Evolutionary conservation across 2,329 filamentous ascomycete genomes (phyloP), one percentile per base, ranked within the genome.

Genomic region (Elsinoe ampelina): DNA sequence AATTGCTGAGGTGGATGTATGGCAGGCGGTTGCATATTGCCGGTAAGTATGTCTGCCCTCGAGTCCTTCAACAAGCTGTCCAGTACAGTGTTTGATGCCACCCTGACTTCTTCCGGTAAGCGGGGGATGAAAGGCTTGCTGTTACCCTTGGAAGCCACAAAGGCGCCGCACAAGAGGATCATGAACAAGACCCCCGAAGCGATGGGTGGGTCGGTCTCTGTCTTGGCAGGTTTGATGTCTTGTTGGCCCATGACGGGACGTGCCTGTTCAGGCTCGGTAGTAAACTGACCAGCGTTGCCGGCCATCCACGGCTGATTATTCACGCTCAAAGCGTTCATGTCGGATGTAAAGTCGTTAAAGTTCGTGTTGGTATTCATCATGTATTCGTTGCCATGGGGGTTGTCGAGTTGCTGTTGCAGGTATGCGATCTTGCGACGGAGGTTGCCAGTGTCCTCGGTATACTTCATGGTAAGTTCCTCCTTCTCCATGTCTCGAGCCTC

Each of bases 81-180:
- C 57, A 93, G 81, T 17, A 93, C 80, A 17, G 84, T 82, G 52
- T 87, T 85, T 12, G 88, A 89, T 39, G 87, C 87, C 61, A 82
- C 85, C 59, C 87, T 85, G 57, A 93, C 83, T 64, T 92, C 87
- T 57, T 92, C 86, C 35, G 89, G 86, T 68, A 92, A 85, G 57
- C 81, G 81, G 52, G 87, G 87, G 63, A 95, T 84, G 63, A 83
- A 82, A 38, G 84, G 82, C 41, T 71, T 63, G 3, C 72, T 64
- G n/a, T 80, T 75, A 13, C 84, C 78, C 73, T 91, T 95, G 32
- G 92, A 96, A 60, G 93, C 86, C 64, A 97, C 90, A 68, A 96
- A 95, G 55, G 93, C 93, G 68, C 93, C 93, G 62, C 95, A 91
- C 56, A 98, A 86, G 68, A 98, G 87, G 64, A 96, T 87, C 89